Evolutionary conservation across 2,329 filamentous ascomycete species (phyloP), one percentile per base, ranked within the genome.

Genomic region (Incumbomyces lentus): DNA sequence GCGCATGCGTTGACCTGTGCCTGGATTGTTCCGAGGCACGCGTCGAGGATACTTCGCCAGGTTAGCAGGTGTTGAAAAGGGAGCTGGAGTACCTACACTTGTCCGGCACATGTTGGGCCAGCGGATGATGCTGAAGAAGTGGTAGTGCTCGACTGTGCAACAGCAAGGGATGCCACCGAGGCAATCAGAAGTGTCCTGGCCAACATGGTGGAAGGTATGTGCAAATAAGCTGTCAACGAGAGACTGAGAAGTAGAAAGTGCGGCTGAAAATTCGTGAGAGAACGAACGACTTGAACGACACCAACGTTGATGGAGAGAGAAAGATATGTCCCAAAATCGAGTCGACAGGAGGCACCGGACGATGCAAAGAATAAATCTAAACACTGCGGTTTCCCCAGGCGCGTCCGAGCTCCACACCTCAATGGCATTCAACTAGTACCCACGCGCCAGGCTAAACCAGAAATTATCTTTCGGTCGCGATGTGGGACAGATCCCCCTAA

Each of bases 31-130:
- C 52, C 47, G 26, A 72, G 58, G 58, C 73, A 77, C 52, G 66
- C 64, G 49, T 72, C 64, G 59, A 76, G 65, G 58, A 76, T 75
- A 61, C 71, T 74, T n/a, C 12, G 43, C 49, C 31, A 49, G 46
- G 36, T 13, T 17, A 5, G 7, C 22, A 2, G 29, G 32, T 39
- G 12, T 14, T 19, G 5, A 12, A 30, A 14, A 12, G 14, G 14
- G 35, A 16, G 5, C 12, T n/a, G 1, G 31, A 12, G 7, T 33
- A 50, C 54, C 40, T 50, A 61, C 59, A 54, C 52, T 40, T 59
- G 57, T 50, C 58, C 59, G 33, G 44, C 49, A 37, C 59, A 60
- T 33, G 41, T 38, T 7, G 52, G 47, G 40, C 39, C 51, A 16
- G 44, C 19, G 18, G 53, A 46, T 14, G 49, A 32, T 10, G 47